Conservation (phyloP, 1,139 yeast species). For the Suhomyces chickasaworum region DNA sequence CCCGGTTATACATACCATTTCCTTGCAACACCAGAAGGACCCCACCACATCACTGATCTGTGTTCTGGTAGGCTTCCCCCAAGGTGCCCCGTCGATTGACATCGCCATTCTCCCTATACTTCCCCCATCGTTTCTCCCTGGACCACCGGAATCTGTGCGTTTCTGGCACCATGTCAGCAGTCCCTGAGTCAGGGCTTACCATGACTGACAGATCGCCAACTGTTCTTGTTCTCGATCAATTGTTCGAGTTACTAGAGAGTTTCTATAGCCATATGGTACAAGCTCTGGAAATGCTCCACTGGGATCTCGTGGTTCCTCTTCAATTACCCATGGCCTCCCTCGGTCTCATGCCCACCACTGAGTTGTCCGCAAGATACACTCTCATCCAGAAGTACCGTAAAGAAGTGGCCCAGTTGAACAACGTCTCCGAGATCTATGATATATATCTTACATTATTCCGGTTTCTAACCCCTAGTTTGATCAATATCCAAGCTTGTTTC, state of each 20-base stretch:
- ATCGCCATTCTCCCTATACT: neutral
- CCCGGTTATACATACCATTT: conserved; percentile 15
- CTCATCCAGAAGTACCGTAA: conserved; percentile 16
- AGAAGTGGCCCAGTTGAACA: conserved; percentile 9
- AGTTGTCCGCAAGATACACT: conserved; percentile 12
- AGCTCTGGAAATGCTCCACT: conserved; percentile 12
- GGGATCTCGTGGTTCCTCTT: conserved; percentile 11
- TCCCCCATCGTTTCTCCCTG: neutral
- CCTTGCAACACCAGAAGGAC: conserved; percentile 7
- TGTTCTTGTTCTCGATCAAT: conserved; percentile 14
- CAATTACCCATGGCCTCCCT: conserved; percentile 7
- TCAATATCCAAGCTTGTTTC: neutral
- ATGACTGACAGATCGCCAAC: conserved; percentile 2
- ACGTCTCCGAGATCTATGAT: conserved; percentile 11
- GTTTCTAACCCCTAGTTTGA: conserved; percentile 13
- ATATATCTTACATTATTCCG: conserved; percentile 15
- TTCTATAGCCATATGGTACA: conserved; percentile 15
- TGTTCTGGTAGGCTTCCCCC: conserved; percentile 1
- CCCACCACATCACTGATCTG: conserved; percentile 4
- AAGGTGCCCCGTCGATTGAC: neutral
- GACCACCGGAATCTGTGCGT: neutral
- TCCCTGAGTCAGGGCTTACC: conserved; percentile 4
- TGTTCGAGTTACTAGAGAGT: conserved; percentile 14
- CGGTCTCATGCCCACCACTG: conserved; percentile 10
- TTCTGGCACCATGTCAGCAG: conserved; percentile 2